phyloP scores from a whole-genome alignment of 805 yeast species.

The Yarrowia hollandica region DNA sequence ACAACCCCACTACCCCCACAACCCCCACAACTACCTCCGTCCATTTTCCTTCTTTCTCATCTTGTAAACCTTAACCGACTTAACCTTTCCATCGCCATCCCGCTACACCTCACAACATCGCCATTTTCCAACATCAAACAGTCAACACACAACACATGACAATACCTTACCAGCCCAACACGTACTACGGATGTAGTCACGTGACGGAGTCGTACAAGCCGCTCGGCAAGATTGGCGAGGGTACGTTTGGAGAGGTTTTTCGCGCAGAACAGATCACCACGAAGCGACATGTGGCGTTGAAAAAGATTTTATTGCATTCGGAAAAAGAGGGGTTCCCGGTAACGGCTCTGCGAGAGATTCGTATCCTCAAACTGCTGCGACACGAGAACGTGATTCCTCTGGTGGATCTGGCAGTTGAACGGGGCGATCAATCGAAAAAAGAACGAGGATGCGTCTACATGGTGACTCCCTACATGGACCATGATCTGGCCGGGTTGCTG shows the following conservation, averaged over 20 bases:
- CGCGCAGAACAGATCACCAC: slow-evolving; percentile 63
- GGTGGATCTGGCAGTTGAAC: slow-evolving; percentile 71
- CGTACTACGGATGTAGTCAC: slow-evolving; percentile 38
- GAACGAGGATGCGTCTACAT: slow-evolving; percentile 60
- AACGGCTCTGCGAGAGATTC: slow-evolving; percentile 90
- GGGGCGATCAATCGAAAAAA: slow-evolving; percentile 37
- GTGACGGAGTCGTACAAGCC: slow-evolving; percentile 40
- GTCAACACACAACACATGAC: background rate
- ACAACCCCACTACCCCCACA: no score
- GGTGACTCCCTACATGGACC: slow-evolving; percentile 89
- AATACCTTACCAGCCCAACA: slow-evolving; percentile 7
- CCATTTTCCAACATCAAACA: background rate
- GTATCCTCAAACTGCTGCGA: slow-evolving; percentile 67
- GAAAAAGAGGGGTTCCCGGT: slow-evolving; percentile 82
- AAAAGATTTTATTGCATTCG: slow-evolving; percentile 75
- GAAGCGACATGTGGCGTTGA: slow-evolving; percentile 74
- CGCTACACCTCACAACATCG: background rate
- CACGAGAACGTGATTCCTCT: slow-evolving; percentile 75
- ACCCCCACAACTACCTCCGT: no score
- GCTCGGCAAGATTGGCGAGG: slow-evolving; percentile 61
- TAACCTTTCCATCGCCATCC: no score
- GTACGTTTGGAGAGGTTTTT: slow-evolving; percentile 88
- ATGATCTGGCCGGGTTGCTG: slow-evolving; percentile 85
- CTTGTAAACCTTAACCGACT: no score
- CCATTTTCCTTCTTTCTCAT: no score